phyloP scores from a whole-genome alignment of 306 rosid species.

The Vigna mungo region DNA sequence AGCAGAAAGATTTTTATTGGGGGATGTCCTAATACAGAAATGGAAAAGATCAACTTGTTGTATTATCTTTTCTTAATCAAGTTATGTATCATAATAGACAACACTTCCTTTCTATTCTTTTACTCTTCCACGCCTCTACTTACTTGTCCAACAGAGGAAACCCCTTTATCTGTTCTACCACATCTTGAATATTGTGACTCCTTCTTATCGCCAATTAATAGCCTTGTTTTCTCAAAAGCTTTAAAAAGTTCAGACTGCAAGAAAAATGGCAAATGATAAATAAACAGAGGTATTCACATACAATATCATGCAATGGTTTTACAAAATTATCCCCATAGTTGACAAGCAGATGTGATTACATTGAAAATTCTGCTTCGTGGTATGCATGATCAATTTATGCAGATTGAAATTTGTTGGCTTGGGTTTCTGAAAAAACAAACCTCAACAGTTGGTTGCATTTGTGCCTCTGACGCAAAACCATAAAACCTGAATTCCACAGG shows the following conservation, averaged over 20 bases:
- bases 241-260: constrained; percentile 85
- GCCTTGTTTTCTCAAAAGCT: constrained; percentile 80
- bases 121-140: constrained; percentile 46
- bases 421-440: constrained; percentile 47
- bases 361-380: constrained; percentile 40
- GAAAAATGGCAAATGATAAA: constrained; percentile 40
- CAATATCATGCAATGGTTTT: constrained; percentile 1
- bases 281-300: constrained; percentile 22
- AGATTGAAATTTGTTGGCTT: constrained; percentile 36
- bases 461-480: constrained; percentile 96
- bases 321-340: constrained; percentile 12
- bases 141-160: constrained; percentile 96
- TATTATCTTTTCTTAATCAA: constrained; percentile 26
- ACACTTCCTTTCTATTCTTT: constrained; percentile 1
- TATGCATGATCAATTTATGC: constrained; percentile 35
- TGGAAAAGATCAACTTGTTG: constrained; percentile 30
- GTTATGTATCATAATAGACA: constrained; percentile 26
- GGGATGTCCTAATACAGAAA: constrained; percentile 17
- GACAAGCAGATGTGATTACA: constrained; percentile 24
- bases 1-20: constrained; percentile 15
- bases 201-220: constrained; percentile 81
- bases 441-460: constrained; percentile 91
- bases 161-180: constrained; percentile 98
- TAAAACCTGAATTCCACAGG: constrained; percentile 69
- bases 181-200: constrained; percentile 92